Base-by-base conservation (phyloP, 2,329 filamentous ascomycete species). In the Trichoderma lentiforme region DNA sequence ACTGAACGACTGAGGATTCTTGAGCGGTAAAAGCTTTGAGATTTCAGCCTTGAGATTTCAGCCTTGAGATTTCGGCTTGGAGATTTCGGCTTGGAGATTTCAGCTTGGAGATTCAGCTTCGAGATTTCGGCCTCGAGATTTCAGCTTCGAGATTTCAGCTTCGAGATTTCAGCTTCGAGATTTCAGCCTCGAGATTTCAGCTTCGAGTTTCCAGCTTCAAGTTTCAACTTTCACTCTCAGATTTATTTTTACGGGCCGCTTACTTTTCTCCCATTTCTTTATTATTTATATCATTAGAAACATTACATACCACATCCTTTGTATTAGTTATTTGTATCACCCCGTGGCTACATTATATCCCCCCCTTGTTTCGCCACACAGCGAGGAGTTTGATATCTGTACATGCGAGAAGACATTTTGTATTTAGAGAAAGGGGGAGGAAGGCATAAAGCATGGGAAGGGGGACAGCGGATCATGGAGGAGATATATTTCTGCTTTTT, bases 1-100 rank as follows among this genome's bases (percentile, higher is more conserved):
- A 77, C 28, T 83, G 71, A 76, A 68, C 7, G 36, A 39, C 36
- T 24, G 24, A n/a, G 28, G 6, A 51, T 43, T 2, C 11, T 67
- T 18, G 9, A 58, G 3, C 1, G n/a, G 14, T 14, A 6, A 51
- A 56, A 32, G 43, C 8, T 53, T 11, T n/a, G 62, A 36, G 43
- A 47, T 6, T 34, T 34, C 32, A 12, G 32, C 14, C 3, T 36
- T 4, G 39, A 53, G 47, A 53, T 53, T 30, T 47, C 24, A 4
- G 21, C 26, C 6, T 28, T 0, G 56, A 60, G 56, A 60, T 57
- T 26, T n/a, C 18, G 21, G n/a, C 43, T 21, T 51, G 0, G 39
- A 14, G 47, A 53, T 53, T 30, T 30, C 24, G 18, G 21, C 26
- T 2, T 28, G 0, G 57, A 60, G 57, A 60, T 57, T 28, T 12